phyloP scores from a whole-genome alignment of 192 early-diverging fungal species.

The Gryganskiella cystojenkinii region DNA sequence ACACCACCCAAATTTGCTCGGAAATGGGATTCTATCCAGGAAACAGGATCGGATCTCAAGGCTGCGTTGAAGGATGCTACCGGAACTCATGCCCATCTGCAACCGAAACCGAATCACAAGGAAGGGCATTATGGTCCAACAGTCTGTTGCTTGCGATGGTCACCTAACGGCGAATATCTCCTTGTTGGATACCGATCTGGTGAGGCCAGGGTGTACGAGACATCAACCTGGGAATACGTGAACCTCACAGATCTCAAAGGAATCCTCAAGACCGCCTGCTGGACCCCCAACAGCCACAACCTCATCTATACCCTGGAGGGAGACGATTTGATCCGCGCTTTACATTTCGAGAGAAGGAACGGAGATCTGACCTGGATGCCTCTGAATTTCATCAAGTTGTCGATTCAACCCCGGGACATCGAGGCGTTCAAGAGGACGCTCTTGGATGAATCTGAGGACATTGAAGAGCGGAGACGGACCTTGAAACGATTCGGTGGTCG shows the following conservation, averaged over 20 bases:
- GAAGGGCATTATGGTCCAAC: slow-evolving; percentile 16
- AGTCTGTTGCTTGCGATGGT: slow-evolving; percentile 27
- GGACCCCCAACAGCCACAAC: slow-evolving; percentile 69
- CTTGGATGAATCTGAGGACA: not conserved
- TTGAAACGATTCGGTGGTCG: slow-evolving; percentile 15
- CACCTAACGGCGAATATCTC: slow-evolving; percentile 31
- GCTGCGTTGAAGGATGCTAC: not conserved
- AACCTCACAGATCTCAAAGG: slow-evolving; percentile 38
- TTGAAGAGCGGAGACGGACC: not conserved
- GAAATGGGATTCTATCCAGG: slow-evolving; percentile 8
- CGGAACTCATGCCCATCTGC: not conserved
- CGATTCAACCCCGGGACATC: slow-evolving; percentile 21
- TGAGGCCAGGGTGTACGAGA: slow-evolving; percentile 17
- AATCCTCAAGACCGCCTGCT: slow-evolving; percentile 59
- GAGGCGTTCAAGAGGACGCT: slow-evolving; percentile 10
- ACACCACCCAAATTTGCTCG: slow-evolving; percentile 15
- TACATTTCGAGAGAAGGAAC: slow-evolving; percentile 48
- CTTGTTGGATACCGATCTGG: slow-evolving; percentile 31
- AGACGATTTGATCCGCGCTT: slow-evolving; percentile 48
- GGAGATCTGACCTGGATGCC: slow-evolving; percentile 37
- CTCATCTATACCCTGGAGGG: slow-evolving; percentile 64
- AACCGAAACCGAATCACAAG: slow-evolving; percentile 11
- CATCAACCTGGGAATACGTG: slow-evolving; percentile 34
- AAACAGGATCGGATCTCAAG: slow-evolving; percentile 32
- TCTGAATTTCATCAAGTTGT: slow-evolving; percentile 21